Conservation (phyloP, 768 basidiomycete species). For the Mycena filopes region DNA sequence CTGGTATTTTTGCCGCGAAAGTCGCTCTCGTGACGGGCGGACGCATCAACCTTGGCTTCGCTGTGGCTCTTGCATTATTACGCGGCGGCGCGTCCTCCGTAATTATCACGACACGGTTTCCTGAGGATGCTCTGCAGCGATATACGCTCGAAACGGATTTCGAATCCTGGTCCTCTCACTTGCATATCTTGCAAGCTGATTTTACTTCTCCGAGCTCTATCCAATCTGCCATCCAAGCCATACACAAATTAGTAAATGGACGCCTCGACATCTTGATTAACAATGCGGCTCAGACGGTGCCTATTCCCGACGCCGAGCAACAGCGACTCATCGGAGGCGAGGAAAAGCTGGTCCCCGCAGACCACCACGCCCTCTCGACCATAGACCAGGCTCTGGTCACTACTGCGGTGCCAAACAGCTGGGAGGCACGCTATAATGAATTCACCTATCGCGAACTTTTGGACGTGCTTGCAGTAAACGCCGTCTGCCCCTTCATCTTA, state of each 20-base stretch:
- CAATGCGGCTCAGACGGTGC: conserved; percentile 50
- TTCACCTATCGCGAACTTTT: conserved; percentile 51
- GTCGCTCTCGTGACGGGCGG: conserved; percentile 47
- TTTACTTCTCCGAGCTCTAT: conserved; percentile 48
- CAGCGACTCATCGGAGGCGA: conserved; percentile 40
- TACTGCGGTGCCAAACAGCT: conserved; percentile 36
- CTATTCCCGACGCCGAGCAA: conserved; percentile 42
- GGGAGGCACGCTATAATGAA: conserved; percentile 46
- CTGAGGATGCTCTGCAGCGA: conserved; percentile 43
- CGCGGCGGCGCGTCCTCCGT: conserved; percentile 44
- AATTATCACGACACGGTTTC: conserved; percentile 45
- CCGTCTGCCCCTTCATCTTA: conserved; percentile 50
- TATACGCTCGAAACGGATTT: conserved; percentile 43
- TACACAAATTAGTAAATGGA: conserved; percentile 36
- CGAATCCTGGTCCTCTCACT: conserved; percentile 37
- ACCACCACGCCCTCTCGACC: conserved; percentile 29
- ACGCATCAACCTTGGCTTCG: conserved; percentile 47
- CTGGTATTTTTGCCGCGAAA: conserved; percentile 40
- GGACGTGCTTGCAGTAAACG: conserved; percentile 48
- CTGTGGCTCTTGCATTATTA: conserved; percentile 44
- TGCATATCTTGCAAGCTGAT: conserved; percentile 46
- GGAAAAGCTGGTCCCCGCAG: conserved; percentile 28
- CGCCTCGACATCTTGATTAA: conserved; percentile 47
- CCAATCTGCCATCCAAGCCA: conserved; percentile 41
- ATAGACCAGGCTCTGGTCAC: conserved; percentile 30